Base-by-base conservation (phyloP, 345 rosid genomes). In the Turritis glabra region DNA sequence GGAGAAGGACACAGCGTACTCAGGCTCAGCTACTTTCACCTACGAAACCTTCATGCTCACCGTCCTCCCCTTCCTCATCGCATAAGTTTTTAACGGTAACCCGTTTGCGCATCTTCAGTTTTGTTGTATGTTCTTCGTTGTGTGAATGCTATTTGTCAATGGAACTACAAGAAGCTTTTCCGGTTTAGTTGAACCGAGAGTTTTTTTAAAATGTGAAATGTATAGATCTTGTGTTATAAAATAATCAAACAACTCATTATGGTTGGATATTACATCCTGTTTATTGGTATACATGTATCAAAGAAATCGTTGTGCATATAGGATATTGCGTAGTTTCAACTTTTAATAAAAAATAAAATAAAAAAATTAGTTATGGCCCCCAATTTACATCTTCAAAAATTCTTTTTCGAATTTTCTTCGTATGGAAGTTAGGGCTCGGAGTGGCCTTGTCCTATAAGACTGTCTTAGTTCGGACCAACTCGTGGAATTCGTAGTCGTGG, bases 11-110 rank as follows among this genome's bases (percentile, higher is more conserved):
- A 51, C 73, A 4, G 5, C 73, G 1, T 89, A 81, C 83, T 77
- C 92, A 1, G 96, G 98, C n/a, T 80, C 91, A 2, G 97, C 91
- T 18, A 82, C 91, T 29, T 93, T 93, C 82, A 79, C 83, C 5
- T 93, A 93, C 5, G 98, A 93, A 64, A 67, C 71, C 2, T 93
- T 93, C 85, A 89, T 93, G 98, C 82, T 93, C 44, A 83, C 94
- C 27, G 93, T 94, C 57, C 82, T 94, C 64, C 97, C 98, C 0
- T 94, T 94, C 85, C 88, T 94, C 71, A 80, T 91, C 63, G 96
- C 96, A 1, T 90, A 84, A 77, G 29, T 32, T 32, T 67, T 47
- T 25, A 14, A 25, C 44, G 63, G 29, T 54, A 64, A 64, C 29
- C 19, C 3, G 15, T 38, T 30, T 56, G 27, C 50, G 30, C 21